Base-by-base conservation (phyloP, 129 eudicot species). In the Gnaphalium uliginosum region DNA sequence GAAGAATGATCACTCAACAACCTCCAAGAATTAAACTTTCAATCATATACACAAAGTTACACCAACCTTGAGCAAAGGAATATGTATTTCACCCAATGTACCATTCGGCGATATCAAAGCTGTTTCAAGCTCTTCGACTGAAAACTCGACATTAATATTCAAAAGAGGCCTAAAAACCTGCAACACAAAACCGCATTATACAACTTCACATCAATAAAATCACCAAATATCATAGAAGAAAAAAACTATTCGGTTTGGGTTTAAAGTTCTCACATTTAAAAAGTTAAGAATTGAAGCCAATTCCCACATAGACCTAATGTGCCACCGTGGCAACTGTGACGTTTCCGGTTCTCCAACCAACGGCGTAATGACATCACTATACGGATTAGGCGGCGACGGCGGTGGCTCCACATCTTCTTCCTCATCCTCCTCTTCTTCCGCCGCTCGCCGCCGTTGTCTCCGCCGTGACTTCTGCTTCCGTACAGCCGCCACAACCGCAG, bases 81-180 rank as follows among this genome's bases (percentile, higher is more conserved):
- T 94, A 79, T 94, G 99, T 30, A 94, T 78, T 77, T 85, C 96
- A 79, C 82, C 93, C 90, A 94, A 71, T 0, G 93, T 91, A 71
- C 71, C 82, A 82, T 94, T 94, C 2, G 99, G 99, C n/a, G 86
- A 68, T 57, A 94, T 79, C 84, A 94, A 70, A 51, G 99, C 96
- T 0, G 97, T 86, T 83, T 94, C 99, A 8, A 94, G 86, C 92
- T 94, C 99, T 65, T 94, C 99, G 1, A 82, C 96, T 0, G 96
- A 87, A 35, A 94, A 94, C 63, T 94, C 99, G 26, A 58, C 89
- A 51, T 89, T 89, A 35, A 94, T 83, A 79, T 94, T 94, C 92
- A 94, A 86, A 77, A 94, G 78, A 9, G 87, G 92, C 89, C 99
- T 83, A 83, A 94, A 94, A n/a, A 94, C 96, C 99, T 94, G 84